phyloP scores from a whole-genome alignment of 164 flowering plant genomes.

The Chimonanthus salicifolius region DNA sequence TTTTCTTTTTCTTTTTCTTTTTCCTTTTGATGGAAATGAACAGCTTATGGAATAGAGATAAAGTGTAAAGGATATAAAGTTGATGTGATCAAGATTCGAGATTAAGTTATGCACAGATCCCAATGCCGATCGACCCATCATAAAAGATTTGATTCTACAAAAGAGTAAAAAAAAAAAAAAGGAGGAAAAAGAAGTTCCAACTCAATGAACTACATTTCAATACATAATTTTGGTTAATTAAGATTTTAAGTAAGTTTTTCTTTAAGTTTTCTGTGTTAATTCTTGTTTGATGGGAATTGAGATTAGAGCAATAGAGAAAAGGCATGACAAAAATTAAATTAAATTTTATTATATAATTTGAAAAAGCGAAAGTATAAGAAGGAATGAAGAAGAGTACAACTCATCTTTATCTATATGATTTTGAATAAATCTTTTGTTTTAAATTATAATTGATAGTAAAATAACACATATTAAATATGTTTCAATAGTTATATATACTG shows the following conservation, averaged over 20 bases:
- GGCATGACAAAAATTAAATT: not conserved
- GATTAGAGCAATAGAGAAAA: not conserved
- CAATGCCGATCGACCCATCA: not conserved
- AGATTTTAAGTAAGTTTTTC: no score
- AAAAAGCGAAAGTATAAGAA: no score
- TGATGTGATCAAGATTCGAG: not conserved
- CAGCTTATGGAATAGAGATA: not conserved
- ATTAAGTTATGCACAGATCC: not conserved
- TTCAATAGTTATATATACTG: no score
- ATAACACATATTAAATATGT: no score
- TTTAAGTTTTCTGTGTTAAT: no score
- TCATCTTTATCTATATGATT: not conserved
- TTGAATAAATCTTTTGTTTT: not conserved
- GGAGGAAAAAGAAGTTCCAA: no score
- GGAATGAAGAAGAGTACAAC: not conserved
- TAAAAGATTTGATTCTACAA: not conserved
- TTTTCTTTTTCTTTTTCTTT: no score
- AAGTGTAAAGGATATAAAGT: not conserved
- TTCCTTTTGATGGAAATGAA: not conserved
- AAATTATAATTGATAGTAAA: no score
- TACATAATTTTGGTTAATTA: not conserved
- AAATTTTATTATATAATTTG: no score
- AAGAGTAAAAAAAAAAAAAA: no score
- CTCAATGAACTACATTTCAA: not conserved
- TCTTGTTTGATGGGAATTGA: not conserved